Base-by-base conservation (phyloP, 2,329 filamentous ascomycete species). In the Pyrenochaeta sp. region DNA sequence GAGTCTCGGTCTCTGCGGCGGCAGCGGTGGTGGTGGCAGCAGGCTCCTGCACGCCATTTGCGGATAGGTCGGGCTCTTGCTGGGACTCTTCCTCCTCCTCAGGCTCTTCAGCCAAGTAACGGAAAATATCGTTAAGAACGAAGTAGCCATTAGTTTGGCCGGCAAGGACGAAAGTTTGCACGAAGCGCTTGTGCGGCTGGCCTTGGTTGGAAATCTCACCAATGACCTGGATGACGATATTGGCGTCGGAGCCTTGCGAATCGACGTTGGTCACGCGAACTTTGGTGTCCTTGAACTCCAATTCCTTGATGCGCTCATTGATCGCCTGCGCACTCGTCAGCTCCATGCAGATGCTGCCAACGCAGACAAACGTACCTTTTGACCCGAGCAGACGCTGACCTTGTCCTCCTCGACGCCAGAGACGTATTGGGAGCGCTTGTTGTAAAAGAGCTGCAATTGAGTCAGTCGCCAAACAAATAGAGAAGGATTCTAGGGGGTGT, bases 191-290 rank as follows among this genome's bases (percentile, higher is more conserved):
- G 71, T 94, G 91, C 54, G 95, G 91, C 61, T 89, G 88, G 43
- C 87, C 87, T 78, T 96, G 96, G 86, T 96, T 97, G 69, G 93
- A 97, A 70, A 95, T 96, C 80, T 98, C 94, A 63, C 95, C 95
- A 73, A 99, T 97, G 69, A 98, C 95, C 78, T 97, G 93, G 71
- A 99, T 96, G 68, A 99, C 88, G 66, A 99, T 98, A 80, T 93
- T 96, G 58, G 93, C 87, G 76, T 88, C 90, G 9, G 94, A 97
- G 59, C 90, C 89, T 79, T 99, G 94, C 15, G 93, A 94, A 78
- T 99, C 95, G 71, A 99, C 95, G 73, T 99, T 99, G 77, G 94
- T 90, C 67, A 99, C 91, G 75, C 95, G 92, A 71, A 99, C 94
- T 82, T 99, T 99, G 87, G 91, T 96, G 77, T 98, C 92, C 76